Base-by-base conservation (phyloP, 192 early-diverging fungal genomes). In the Haplosporangium gracile region DNA sequence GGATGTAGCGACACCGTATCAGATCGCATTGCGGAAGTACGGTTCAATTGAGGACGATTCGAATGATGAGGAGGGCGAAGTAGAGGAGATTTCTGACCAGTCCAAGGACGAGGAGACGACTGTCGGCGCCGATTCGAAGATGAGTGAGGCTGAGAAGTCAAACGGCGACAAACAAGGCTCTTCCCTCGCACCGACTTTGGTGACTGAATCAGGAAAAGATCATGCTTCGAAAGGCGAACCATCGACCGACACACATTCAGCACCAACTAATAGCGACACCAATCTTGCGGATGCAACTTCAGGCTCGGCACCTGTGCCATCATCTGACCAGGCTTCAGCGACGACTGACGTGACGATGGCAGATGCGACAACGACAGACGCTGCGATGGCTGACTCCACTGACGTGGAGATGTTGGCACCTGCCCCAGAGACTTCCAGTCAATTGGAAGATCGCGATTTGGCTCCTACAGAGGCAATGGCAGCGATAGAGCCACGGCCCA, bases 401-500 rank as follows among this genome's bases (percentile, higher is more conserved):
- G 60, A 65, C 26, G 29, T 65, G 60, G 60, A 65, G 13, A 32
- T 65, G n/a, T 65, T 29, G 10, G 60, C 60, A 4, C 11, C 60
- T 32, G 2, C 26, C 10, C 60, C n/a, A 32, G 60, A 29, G 60
- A 26, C 60, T 32, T 15, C 60, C 0, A 11, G 60, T 13, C 60
- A 11, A 32, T 34, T 11, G 60, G 60, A 65, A 15, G 11, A 15
- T 29, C 60, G 10, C 29, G 60, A 29, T 65, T 29, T 13, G 51
- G 13, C 18, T 24, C 20, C 20, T 29, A 22, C 39, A 47, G 77
- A 74, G n/a, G 2, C n/a, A 43, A 5, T 36, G 22, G 57, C 69
- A 20, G 57, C 2, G 11, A 76, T 79, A 24, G 84, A 86, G 40
- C 51, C 72, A 2, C 75, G 77, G 18, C 74, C 84, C 4, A 71